phyloP scores from a whole-genome alignment of 2,329 filamentous ascomycete genomes.

The Beauveria australis region DNA sequence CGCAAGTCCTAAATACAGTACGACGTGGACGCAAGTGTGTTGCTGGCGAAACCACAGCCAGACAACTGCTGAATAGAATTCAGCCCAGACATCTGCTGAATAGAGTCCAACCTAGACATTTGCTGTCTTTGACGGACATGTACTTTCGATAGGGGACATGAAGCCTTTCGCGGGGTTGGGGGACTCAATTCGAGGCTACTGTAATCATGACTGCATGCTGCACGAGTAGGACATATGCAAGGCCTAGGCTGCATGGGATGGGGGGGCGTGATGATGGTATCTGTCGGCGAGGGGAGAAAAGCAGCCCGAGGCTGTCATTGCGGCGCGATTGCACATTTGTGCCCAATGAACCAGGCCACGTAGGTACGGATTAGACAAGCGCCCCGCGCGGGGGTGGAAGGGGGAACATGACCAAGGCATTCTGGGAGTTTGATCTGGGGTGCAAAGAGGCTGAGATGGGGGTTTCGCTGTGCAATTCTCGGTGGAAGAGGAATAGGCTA shows the following conservation, averaged over 20 bases:
- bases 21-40: too few relatives aligned
- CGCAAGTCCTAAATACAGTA: too few relatives aligned
- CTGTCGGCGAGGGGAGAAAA: neutral
- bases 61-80: too few relatives aligned
- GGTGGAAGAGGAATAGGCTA: neutral
- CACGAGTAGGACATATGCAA: conserved; percentile 1
- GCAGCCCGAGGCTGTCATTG: conserved; percentile 2
- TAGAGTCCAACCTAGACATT: neutral
- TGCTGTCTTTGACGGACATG: neutral
- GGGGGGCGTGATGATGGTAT: neutral
- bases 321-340: neutral
- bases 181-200: neutral
- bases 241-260: neutral
- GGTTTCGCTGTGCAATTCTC: neutral
- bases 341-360: conserved; percentile 8
- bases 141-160: neutral
- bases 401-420: neutral
- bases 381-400: neutral
- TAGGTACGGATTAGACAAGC: neutral
- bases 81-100: too few relatives aligned
- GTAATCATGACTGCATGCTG: conserved; percentile 2
- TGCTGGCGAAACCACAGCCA: too few relatives aligned
- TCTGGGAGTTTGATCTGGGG: neutral
- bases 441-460: too few relatives aligned
- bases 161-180: neutral